A percentile compares a stretch with the other conserved stretches of the same genome.
These are phyloP conservation scores for Penicillium janthinellum DNA, from an alignment of 2,329 filamentous ascomycete genomes.

Conservation along the genomic window DNA sequence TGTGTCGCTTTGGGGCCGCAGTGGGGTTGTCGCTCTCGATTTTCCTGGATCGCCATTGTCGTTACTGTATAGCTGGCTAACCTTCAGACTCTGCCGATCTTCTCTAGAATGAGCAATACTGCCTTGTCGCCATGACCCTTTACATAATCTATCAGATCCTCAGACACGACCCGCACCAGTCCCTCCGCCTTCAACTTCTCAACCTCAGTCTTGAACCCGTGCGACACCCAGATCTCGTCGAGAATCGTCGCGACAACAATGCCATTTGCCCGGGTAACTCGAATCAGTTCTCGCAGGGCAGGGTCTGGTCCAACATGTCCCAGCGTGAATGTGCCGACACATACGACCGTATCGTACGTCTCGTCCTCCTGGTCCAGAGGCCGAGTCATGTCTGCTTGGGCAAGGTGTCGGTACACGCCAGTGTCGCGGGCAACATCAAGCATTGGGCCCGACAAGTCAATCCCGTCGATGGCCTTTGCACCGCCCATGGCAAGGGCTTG, in stretches of 20 bases:
- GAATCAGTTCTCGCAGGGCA: constrained; percentile 54
- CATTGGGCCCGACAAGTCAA: constrained; percentile 58
- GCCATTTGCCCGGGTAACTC: constrained; percentile 52
- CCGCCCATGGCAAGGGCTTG: constrained; percentile 49
- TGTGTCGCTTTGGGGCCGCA: constrained; percentile 1
- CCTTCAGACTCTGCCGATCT: constrained; percentile 32
- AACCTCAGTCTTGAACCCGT: constrained; percentile 52
- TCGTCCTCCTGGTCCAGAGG: constrained; percentile 44
- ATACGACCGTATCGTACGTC: constrained; percentile 55
- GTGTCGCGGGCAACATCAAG: constrained; percentile 54
- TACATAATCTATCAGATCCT: constrained; percentile 34
- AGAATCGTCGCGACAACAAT: constrained; percentile 56
- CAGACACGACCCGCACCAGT: constrained; percentile 36
- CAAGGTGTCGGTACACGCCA: constrained; percentile 51
- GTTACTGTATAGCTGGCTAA: constrained; percentile 1
- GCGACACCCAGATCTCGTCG: constrained; percentile 52
- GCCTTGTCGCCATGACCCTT: constrained; percentile 36
- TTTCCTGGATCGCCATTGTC: not conserved
- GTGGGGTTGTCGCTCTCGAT: not conserved
- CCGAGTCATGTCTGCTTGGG: constrained; percentile 51
- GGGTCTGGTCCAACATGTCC: constrained; percentile 56
- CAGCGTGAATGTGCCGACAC: constrained; percentile 58
- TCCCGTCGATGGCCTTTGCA: constrained; percentile 53
- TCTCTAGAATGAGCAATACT: constrained; percentile 30
- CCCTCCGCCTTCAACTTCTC: constrained; percentile 39